Conservation (phyloP, 1,284 basidiomycete genomes). For the Pascua sp. region DNA sequence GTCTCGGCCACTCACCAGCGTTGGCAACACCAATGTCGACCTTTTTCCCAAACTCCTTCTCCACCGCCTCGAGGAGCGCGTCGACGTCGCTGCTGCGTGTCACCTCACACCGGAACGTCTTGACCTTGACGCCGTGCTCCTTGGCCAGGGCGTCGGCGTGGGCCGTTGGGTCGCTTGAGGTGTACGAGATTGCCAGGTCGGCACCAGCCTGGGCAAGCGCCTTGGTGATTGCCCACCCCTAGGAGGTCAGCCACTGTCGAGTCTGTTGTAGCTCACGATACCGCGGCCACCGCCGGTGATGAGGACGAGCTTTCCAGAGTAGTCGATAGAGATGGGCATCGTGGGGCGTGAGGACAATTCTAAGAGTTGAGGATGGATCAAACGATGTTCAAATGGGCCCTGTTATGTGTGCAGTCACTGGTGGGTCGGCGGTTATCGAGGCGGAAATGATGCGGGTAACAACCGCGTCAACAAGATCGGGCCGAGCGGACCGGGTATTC, state of each 20-base stretch:
- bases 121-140: background rate
- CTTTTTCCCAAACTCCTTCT: background rate
- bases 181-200: constrained; percentile 43
- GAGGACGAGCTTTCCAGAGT: constrained; percentile 30
- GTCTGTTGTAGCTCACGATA: constrained; percentile 12
- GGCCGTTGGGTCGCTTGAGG: constrained; percentile 30
- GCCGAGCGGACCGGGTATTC: too few species aligned
- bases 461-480: too few species aligned
- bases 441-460: too few species aligned
- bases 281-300: constrained; percentile 35
- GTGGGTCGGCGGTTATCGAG: too few species aligned
- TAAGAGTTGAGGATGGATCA: too few species aligned
- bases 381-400: too few species aligned
- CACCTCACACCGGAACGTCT: constrained; percentile 40
- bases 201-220: constrained; percentile 40
- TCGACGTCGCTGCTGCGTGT: constrained; percentile 30
- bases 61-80: constrained; percentile 9
- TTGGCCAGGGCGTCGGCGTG: constrained; percentile 14
- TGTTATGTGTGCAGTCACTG: too few species aligned
- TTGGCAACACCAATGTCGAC: constrained; percentile 15
- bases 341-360: background rate
- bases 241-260: too few species aligned
- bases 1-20: constrained; percentile 47
- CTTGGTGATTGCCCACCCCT: constrained; percentile 27
- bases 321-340: constrained; percentile 26